Conservation (phyloP, 495 filamentous ascomycete species). For the Glarea lozoyensis region DNA sequence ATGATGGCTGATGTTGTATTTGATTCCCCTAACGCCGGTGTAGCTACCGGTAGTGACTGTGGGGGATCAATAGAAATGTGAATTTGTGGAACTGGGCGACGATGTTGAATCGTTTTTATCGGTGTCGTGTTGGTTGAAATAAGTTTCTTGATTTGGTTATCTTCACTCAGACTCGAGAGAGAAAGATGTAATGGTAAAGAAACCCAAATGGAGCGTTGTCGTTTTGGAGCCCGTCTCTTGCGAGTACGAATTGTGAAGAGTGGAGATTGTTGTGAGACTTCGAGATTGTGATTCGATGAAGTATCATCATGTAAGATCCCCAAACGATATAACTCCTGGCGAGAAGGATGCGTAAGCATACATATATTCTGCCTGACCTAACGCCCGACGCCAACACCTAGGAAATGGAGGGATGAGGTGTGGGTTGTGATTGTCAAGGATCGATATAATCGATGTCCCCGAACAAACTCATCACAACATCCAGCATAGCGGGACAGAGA, state of each 20-base stretch:
- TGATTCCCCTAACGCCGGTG: constrained; percentile 10
- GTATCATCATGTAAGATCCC: constrained; percentile 16
- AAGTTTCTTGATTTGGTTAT: constrained; percentile 11
- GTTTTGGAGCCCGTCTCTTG: constrained; percentile 4
- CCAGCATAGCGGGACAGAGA: constrained; percentile 18
- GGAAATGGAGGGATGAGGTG: constrained; percentile 3
- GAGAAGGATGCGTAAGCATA: constrained; percentile 20
- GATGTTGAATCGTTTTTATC: constrained; percentile 18
- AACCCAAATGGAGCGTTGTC: constrained; percentile 5
- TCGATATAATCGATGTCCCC: constrained; percentile 24
- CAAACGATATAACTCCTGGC: constrained; percentile 17
- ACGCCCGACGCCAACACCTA: constrained; percentile 5
- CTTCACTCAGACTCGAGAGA: constrained; percentile 13
- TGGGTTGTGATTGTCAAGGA: constrained; percentile 16
- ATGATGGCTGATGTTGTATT: background rate
- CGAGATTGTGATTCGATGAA: constrained; percentile 4
- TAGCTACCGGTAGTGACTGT: constrained; percentile 19
- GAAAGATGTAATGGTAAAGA: constrained; percentile 15
- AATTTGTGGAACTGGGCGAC: background rate
- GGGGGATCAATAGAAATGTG: constrained; percentile 10
- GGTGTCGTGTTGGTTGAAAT: constrained; percentile 7
- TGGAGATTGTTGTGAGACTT: constrained; percentile 6
- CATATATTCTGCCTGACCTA: constrained; percentile 9
- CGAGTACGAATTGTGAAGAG: constrained; percentile 7
- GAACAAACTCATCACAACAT: constrained; percentile 17